These are phyloP conservation scores for Bauhinia variegata DNA, from an alignment of 306 rosid species.

Conservation along the genomic window DNA sequence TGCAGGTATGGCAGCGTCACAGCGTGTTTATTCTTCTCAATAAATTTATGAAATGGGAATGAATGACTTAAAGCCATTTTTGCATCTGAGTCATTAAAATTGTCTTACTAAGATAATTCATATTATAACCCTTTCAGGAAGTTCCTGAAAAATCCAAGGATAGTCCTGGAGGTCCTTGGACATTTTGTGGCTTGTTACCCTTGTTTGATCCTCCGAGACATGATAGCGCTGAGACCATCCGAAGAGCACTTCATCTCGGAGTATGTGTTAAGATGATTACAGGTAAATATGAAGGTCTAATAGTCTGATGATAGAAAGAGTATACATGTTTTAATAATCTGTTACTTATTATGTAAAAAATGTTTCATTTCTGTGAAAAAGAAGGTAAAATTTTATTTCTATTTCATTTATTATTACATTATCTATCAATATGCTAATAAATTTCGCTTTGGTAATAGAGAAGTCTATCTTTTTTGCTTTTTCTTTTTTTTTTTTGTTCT, in stretches of 20 bases:
- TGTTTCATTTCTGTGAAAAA: conserved; percentile 8
- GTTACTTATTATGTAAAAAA: conserved; percentile 19
- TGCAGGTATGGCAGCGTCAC: conserved; percentile 57
- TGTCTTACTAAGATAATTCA: conserved; percentile 29
- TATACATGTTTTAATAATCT: not conserved
- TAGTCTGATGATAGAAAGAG: not conserved
- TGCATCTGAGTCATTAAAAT: conserved; percentile 2
- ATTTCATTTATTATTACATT: not conserved
- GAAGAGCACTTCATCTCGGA: conserved; percentile 85
- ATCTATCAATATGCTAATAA: conserved; percentile 8
- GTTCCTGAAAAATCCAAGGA: conserved; percentile 80
- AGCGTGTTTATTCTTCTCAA: conserved; percentile 17
- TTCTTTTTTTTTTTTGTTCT: too few relatives aligned
- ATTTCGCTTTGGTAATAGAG: not conserved
- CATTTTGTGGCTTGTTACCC: conserved; percentile 80
- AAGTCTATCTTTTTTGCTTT: not conserved
- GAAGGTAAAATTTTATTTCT: not conserved
- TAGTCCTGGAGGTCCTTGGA: conserved; percentile 81
- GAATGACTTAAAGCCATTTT: conserved; percentile 17
- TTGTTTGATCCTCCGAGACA: conserved; percentile 94
- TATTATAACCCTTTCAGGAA: conserved; percentile 47
- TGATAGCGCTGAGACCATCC: conserved; percentile 91
- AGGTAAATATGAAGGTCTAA: conserved; percentile 49
- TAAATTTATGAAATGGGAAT: conserved; percentile 19
- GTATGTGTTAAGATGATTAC: conserved; percentile 92